Evolutionary conservation across 345 rosid genomes (phyloP), one percentile per base, ranked within the genome.

Genomic region (Citrus sp.): DNA sequence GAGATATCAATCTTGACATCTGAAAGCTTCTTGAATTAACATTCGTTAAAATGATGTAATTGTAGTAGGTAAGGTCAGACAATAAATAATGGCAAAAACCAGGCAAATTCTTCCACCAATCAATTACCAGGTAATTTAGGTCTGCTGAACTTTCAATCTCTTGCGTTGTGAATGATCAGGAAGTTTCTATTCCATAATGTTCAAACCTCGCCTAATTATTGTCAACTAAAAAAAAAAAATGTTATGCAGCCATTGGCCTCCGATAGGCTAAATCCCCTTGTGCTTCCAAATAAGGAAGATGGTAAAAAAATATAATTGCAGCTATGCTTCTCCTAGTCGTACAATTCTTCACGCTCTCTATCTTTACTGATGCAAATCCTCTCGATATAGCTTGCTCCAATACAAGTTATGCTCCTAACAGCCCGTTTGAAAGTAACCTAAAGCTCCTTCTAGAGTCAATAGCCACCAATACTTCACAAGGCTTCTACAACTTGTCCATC

Each of bases 341-440:
- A 42, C 68, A 64, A 70, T 25, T 72, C 34, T 22, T 70, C 54
- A 42, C 46, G 24, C 55, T 80, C 24, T 40, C 51, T 42, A n/a
- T 9, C 21, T 16, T 32, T 63, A 46, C 9, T 2, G 27, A 66
- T 60, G 77, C 78, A 55, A 27, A 58, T 13, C 76, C 38, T 68
- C 76, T 78, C 14, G 13, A 1, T 28, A 16, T 19, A 25, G 24
- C 6, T 14, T 85, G 83, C 71, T 54, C 38, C 19, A 0, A 3
- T 30, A 37, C 9, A n/a, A 19, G 32, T 4, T 80, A 85, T 69
- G 19, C 74, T 0, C 38, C 8, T 21, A 74, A 84, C 37, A 74
- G 82, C 37, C 4, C 80, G 1, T 86, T 81, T 49, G 68, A 77
- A 38, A 32, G 1, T 2, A 83, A 76, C 70, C 78, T 83, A 22